A percentile compares a stretch with the other conserved stretches of the same genome.
phyloP scores from a whole-genome alignment of 192 early-diverging fungal species.

The Bifiguratus adelaidae region DNA sequence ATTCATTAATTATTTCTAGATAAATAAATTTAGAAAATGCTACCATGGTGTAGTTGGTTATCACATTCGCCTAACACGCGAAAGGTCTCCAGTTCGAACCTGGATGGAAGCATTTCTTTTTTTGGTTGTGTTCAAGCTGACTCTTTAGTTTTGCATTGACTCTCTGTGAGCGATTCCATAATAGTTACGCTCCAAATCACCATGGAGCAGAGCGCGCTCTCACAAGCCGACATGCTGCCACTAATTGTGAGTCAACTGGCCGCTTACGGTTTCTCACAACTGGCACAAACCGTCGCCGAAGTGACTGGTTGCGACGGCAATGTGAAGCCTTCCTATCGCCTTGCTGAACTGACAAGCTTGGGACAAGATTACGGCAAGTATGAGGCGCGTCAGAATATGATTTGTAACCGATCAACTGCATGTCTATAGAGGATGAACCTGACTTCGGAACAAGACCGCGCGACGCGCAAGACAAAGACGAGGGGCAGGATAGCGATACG shows the following conservation, averaged over 20 bases:
- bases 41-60: too few relatives aligned
- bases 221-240: conserved; percentile 16
- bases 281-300: conserved; percentile 48
- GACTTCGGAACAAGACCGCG: too few relatives aligned
- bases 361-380: conserved; percentile 44
- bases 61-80: too few relatives aligned
- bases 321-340: conserved; percentile 44
- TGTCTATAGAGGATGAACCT: too few relatives aligned
- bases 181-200: conserved; percentile 12
- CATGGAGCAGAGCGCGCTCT: conserved; percentile 4
- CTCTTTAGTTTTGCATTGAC: too few relatives aligned
- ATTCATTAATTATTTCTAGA: too few relatives aligned
- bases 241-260: conserved; percentile 38
- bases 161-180: too few relatives aligned
- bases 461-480: too few relatives aligned
- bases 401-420: neutral
- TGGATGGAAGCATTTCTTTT: too few relatives aligned
- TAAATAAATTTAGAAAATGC: too few relatives aligned
- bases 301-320: conserved; percentile 52
- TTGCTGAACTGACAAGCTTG: conserved; percentile 49
- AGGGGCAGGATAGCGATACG: conserved; percentile 10
- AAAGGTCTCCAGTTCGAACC: too few relatives aligned
- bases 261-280: conserved; percentile 37
- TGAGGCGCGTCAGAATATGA: neutral
- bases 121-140: too few relatives aligned